Percentiles rank a stretch among this genome's conserved stretches.
phyloP scores from a whole-genome alignment of 805 yeast genomes.

The Ogataea nakhonphanomensis region DNA sequence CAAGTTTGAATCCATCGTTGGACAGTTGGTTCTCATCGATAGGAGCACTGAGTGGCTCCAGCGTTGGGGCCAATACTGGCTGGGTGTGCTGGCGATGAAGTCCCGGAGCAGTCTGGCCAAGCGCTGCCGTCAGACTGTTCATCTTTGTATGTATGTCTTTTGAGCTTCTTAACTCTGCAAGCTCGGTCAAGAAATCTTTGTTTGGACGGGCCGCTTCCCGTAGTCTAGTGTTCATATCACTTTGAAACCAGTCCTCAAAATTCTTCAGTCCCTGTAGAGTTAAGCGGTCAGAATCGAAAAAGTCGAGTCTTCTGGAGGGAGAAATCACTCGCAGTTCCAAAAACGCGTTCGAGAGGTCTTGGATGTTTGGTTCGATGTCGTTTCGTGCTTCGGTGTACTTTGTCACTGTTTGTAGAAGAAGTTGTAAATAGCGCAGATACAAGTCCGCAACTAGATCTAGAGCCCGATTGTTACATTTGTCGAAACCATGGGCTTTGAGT shows the following conservation, averaged over 20 bases:
- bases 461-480: conserved; percentile 65
- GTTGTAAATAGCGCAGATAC: conserved; percentile 57
- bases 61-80: not conserved
- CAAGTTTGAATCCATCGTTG: conserved; percentile 17
- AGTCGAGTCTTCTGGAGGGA: conserved; percentile 54
- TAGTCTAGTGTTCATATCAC: conserved; percentile 42
- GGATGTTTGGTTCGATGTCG: conserved; percentile 39
- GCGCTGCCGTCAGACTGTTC: conserved; percentile 33
- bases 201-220: conserved; percentile 36
- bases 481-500: conserved; percentile 80
- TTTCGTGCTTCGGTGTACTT: conserved; percentile 47
- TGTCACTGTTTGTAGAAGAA: conserved; percentile 49
- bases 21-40: not conserved
- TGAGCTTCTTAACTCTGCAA: conserved; percentile 19
- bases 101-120: conserved; percentile 27
- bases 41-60: conserved; percentile 1
- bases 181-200: conserved; percentile 23
- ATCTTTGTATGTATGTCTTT: conserved; percentile 29
- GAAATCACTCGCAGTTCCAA: conserved; percentile 58
- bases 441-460: conserved; percentile 78
- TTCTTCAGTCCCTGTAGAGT: conserved; percentile 46
- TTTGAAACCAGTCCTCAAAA: conserved; percentile 56
- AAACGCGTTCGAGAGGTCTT: conserved; percentile 72
- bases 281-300: conserved; percentile 45
- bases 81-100: conserved; percentile 11